Base-by-base conservation (phyloP, 495 filamentous ascomycete genomes). In the Chaetomium tenue region DNA sequence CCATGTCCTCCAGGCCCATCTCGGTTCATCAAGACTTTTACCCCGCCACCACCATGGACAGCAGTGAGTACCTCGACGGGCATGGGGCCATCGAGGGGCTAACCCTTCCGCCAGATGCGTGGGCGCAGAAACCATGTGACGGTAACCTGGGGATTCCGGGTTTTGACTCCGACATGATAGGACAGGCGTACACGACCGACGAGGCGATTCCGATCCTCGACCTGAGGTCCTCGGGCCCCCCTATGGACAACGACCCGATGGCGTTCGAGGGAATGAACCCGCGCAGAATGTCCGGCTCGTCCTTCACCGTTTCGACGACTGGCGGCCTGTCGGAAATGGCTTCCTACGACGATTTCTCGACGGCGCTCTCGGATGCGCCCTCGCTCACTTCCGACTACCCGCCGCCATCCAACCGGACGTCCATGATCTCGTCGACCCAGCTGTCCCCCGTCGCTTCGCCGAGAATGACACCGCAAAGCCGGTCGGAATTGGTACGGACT, bases 261-360 rank as follows among this genome's bases (percentile, higher is more conserved):
- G 69, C 68, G 11, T 78, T 78, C 54, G 80, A 83, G 39, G 70
- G 71, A 16, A 65, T 78, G 25, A 75, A 80, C 48, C 79, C 78
- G 20, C 77, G 82, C 58, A 77, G 82, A 59, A 84, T 84, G 81
- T 86, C 82, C 26, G 82, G 83, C 20, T 86, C 82, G 37, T 86
- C 82, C 2, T 86, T 84, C 64, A 82, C 82, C 42, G 75, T 85
- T 65, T 86, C 83, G 33, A 86, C 81, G 5, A 81, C 81, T n/a
- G 82, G 82, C 22, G 77, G 72, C n/a, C 70, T 83, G 20, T 85
- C 83, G 1, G 82, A 86, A 63, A 83, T 85, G 71, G 77, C 83
- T 40, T 82, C 84, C 7, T 86, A 84, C 64, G 85, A 87, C 40
- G 82, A 86, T 59, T 83, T 84, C 69, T 86, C 83, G 42, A 75